Percentiles rank a stretch among this genome's conserved stretches.
phyloP scores from a whole-genome alignment of 768 basidiomycete genomes.

The Suillus subalutaceus region DNA sequence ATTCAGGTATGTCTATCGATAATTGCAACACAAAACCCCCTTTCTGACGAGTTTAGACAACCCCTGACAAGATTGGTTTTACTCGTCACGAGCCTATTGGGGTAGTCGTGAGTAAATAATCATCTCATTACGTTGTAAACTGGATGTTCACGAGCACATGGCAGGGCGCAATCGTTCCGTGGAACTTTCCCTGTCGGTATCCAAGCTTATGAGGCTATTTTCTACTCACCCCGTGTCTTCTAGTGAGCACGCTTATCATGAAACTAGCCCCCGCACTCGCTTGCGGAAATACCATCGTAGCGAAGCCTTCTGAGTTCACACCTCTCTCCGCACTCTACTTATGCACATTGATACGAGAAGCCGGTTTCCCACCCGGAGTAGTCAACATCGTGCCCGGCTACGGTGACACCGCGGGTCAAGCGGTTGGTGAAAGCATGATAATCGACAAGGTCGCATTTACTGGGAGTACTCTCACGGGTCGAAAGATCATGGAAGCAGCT shows the following conservation, averaged over 20 bases:
- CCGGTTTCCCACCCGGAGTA: constrained; percentile 78
- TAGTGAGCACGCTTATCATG: constrained; percentile 67
- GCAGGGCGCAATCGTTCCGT: constrained; percentile 60
- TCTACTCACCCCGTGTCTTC: not conserved
- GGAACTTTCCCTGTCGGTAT: constrained; percentile 58
- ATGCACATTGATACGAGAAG: constrained; percentile 57
- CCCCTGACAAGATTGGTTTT: constrained; percentile 44
- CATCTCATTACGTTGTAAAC: constrained; percentile 65
- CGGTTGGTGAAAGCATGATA: constrained; percentile 65
- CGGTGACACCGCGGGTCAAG: constrained; percentile 69
- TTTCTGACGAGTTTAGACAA: constrained; percentile 26
- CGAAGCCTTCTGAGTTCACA: constrained; percentile 85
- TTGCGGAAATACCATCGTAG: constrained; percentile 73
- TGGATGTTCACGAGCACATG: constrained; percentile 16
- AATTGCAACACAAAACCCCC: not conserved
- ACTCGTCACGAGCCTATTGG: constrained; percentile 66
- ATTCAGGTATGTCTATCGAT: constrained; percentile 48
- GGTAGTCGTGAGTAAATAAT: constrained; percentile 41
- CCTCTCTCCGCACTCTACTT: constrained; percentile 64
- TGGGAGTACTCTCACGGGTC: constrained; percentile 78
- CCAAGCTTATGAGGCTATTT: not conserved
- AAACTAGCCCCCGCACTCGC: constrained; percentile 80
- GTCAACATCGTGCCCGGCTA: constrained; percentile 79
- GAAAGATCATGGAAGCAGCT: constrained; percentile 79
- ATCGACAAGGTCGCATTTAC: constrained; percentile 87